Base-by-base conservation (phyloP, 441 rosid species). In the Melastoma candidum region DNA sequence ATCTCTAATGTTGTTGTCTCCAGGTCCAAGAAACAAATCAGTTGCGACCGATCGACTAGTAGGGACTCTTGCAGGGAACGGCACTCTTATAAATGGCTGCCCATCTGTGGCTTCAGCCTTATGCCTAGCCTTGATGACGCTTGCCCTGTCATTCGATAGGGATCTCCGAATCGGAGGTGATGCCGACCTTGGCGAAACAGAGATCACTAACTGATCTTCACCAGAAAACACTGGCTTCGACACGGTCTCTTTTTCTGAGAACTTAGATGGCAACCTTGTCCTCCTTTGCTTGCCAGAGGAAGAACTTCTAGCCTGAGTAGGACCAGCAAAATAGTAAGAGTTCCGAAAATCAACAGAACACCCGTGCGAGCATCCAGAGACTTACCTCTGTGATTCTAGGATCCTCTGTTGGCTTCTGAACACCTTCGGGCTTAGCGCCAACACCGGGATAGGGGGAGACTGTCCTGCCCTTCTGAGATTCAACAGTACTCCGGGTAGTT, bases 251-350 rank as follows among this genome's bases (percentile, higher is more conserved):
- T 80, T 90, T 60, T 79, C 93, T 61, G 71, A 13, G 12, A 82
- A 44, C 3, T 88, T 74, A 26, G 85, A 77, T 22, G 87, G 93
- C 68, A 85, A 81, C 57, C 85, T 77, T 43, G 84, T 67, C 74
- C 83, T 80, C 66, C 97, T 81, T 58, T 86, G 95, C 77, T 76
- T 93, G 2, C 93, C 95, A 0, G 93, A 84, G 57, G 98, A 86
- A 63, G 78, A 73, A 65, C 95, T 93, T 78, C 95, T 80, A 25
- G 67, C 66, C 96, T 92, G 83, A 61, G 77, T 74, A 46, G 49
- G n/a, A 26, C 54, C 47, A 29, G 54, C 14, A 27, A 13, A 24
- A 51, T 11, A 25, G 43, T 24, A 49, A 43, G 47, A 24, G 5
- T 49, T 22, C 9, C 26, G 4, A 24, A 43, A 52, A 36, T 36